A percentile compares a stretch with the other conserved stretches of the same genome.
Evolutionary conservation across 192 early-diverging fungal genomes (phyloP).

Genomic region (Fimicolochytrium jonesii): DNA sequence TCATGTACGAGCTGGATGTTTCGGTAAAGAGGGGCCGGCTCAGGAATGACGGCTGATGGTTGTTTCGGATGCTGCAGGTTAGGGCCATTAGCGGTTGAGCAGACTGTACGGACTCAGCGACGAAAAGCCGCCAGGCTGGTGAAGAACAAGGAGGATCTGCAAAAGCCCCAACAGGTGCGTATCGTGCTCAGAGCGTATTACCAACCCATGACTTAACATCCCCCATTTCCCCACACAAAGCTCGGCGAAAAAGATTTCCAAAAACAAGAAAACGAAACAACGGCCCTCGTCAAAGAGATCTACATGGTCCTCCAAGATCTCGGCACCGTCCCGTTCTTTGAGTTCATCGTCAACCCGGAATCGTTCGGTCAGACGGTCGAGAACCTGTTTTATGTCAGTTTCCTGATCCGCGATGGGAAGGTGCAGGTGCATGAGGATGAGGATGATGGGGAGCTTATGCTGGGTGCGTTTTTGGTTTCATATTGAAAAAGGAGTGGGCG

Average conservation of each 20-base stretch:
- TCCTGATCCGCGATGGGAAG: slow-evolving; percentile 82
- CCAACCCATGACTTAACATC: not conserved
- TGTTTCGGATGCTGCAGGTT: slow-evolving; percentile 37
- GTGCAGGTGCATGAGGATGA: slow-evolving; percentile 66
- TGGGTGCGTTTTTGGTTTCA: slow-evolving; percentile 40
- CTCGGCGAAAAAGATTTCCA: slow-evolving; percentile 68
- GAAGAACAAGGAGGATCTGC: slow-evolving; percentile 13
- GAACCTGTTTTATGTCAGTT: slow-evolving; percentile 97
- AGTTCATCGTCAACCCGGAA: slow-evolving; percentile 83
- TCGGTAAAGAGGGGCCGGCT: not conserved
- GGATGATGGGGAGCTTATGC: slow-evolving; percentile 63
- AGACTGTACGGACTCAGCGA: slow-evolving; percentile 35
- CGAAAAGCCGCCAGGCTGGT: slow-evolving; percentile 22
- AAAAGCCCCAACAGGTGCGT: slow-evolving; percentile 15
- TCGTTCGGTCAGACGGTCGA: slow-evolving; percentile 91
- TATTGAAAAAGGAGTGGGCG: no score
- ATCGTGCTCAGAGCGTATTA: no score
- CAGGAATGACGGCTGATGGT: not conserved
- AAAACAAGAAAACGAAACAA: slow-evolving; percentile 82
- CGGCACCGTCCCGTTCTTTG: slow-evolving; percentile 61
- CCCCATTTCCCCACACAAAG: slow-evolving; percentile 2
- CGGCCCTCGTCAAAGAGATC: slow-evolving; percentile 71
- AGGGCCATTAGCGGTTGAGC: slow-evolving; percentile 65
- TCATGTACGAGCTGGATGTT: slow-evolving; percentile 66
- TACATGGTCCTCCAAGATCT: slow-evolving; percentile 51